These are phyloP conservation scores for Aspergillus sp. DNA, from an alignment of 2,329 filamentous ascomycete species.

Conservation along the genomic window DNA sequence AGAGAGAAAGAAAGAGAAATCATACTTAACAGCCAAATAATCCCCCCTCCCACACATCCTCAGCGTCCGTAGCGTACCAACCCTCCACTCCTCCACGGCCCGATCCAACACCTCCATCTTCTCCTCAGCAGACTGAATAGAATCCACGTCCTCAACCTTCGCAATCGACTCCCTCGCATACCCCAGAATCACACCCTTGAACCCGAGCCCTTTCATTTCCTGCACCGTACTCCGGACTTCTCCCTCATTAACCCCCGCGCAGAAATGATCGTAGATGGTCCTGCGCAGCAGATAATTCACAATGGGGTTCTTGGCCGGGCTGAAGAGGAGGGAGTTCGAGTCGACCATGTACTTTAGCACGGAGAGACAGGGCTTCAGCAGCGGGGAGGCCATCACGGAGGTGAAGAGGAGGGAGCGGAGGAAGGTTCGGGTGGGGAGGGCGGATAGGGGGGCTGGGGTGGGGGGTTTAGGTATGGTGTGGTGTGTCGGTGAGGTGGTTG, in stretches of 20 bases:
- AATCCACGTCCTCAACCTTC: constrained; percentile 17
- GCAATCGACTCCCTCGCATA: constrained; percentile 49
- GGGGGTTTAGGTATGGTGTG: neutral
- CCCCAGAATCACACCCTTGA: constrained; percentile 51
- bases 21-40: constrained; percentile 48
- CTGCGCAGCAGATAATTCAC: constrained; percentile 40
- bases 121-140: constrained; percentile 4
- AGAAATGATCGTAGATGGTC: constrained; percentile 53
- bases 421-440: constrained; percentile 18
- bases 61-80: constrained; percentile 51
- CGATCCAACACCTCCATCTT: constrained; percentile 20
- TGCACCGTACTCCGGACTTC: constrained; percentile 44
- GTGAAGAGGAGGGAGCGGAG: constrained; percentile 23
- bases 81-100: constrained; percentile 49
- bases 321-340: constrained; percentile 41
- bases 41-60: constrained; percentile 47
- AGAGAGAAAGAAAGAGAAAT: neutral
- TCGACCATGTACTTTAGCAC: constrained; percentile 38
- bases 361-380: constrained; percentile 20
- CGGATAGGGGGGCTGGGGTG: constrained; percentile 38
- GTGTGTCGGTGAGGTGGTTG: constrained; percentile 1
- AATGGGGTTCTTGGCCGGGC: constrained; percentile 44
- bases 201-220: constrained; percentile 47
- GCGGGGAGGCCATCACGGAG: constrained; percentile 21
- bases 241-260: constrained; percentile 45